Percentiles rank a stretch among this genome's conserved stretches.
These are phyloP conservation scores for Heracleum sosnowskyi DNA, from an alignment of 129 eudicot species.

Conservation along the genomic window DNA sequence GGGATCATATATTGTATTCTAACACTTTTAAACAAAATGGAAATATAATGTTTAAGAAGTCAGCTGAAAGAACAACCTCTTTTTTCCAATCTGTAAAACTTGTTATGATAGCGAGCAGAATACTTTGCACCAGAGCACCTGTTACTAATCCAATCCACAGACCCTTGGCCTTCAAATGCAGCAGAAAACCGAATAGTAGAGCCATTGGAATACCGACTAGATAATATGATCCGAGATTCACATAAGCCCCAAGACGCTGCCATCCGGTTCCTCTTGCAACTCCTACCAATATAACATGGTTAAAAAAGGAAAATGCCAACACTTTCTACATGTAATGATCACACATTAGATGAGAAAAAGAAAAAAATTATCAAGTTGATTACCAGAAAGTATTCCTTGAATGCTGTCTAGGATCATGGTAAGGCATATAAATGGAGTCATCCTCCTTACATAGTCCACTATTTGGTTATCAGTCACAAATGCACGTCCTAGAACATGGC, in stretches of 20 bases:
- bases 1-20: too few relatives aligned
- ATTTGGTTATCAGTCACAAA: conserved; percentile 24
- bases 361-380: neutral
- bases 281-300: conserved; percentile 14
- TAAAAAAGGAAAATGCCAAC: neutral
- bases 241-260: conserved; percentile 37
- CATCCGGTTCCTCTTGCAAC: conserved; percentile 34
- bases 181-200: conserved; percentile 20
- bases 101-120: conserved; percentile 18
- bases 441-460: conserved; percentile 14
- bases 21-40: neutral
- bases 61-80: conserved; percentile 18
- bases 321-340: neutral
- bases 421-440: conserved; percentile 16
- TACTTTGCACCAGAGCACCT: conserved; percentile 24
- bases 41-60: neutral
- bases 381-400: conserved; percentile 28
- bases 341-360: too few relatives aligned
- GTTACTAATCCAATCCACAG: conserved; percentile 30
- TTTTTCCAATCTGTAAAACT: conserved; percentile 30
- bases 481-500: conserved; percentile 13
- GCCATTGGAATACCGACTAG: conserved; percentile 30
- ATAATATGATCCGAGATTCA: conserved; percentile 37
- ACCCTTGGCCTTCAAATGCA: conserved; percentile 27
- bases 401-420: conserved; percentile 18